Evolutionary conservation across 163 green algal species (phyloP), one percentile per base, ranked within the genome.

Genomic region (Prototheca wickerhamii): DNA sequence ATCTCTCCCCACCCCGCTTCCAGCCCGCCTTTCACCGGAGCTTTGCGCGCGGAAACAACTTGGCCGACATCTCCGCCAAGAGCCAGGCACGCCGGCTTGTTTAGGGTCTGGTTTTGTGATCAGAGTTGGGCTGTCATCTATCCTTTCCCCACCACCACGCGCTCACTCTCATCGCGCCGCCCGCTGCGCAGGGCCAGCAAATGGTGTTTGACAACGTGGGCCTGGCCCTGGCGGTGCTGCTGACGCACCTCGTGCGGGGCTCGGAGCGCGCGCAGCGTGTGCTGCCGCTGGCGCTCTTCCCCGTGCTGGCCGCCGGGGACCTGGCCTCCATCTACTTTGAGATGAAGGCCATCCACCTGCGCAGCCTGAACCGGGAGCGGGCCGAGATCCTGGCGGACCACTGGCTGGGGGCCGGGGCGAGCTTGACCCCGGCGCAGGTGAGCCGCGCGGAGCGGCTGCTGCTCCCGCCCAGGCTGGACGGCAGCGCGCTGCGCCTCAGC

Each of bases 131-230:
- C 7, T 3, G 31, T 31, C 4, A 26, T 59, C 29, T 44, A 33
- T 5, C 31, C 50, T 30, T 56, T 56, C 49, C 49, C 15, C 1
- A 4, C 50, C 18, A 57, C 18, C 23, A 57, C 50, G 20, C 10
- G 18, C 49, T 32, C 7, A 56, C 18, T 8, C 17, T 28, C 49
- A 26, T 56, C 21, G 49, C 49, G 21, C 10, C 18, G 18, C 49
- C 43, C 2, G 8, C 21, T 42, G 20, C 17, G 29, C 83, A 95
- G 80, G 87, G 88, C 20, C 89, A 95, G 77, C 84, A 90, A 67
- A 94, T 95, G 79, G 78, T 96, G 33, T 74, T 94, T 62, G 92
- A 98, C 82, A 96, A 88, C 62, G 35, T 95, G 1, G 91, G 89
- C 0, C 77, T 98, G 32, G 90, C 74, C 0, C 50, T 91, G 10